A percentile compares a stretch with the other conserved stretches of the same genome.
Conservation (phyloP, 768 basidiomycete species). For the Hygrocybe coccinea region DNA sequence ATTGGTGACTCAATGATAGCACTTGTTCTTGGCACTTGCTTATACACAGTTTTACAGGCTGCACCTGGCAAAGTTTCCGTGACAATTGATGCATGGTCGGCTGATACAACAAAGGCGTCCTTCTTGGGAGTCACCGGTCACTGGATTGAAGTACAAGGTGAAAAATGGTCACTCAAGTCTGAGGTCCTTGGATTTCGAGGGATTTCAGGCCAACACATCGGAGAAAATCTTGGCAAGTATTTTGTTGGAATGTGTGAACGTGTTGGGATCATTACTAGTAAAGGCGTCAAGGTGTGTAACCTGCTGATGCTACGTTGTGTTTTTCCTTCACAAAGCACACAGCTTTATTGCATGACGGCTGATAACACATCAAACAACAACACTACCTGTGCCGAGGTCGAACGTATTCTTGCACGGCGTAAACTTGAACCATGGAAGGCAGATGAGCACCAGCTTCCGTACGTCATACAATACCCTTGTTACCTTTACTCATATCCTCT, state of each 20-base stretch:
- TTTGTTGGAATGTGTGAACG: slow-evolving; percentile 22
- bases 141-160: slow-evolving; percentile 19
- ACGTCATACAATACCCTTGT: too few species aligned
- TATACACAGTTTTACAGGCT: slow-evolving; percentile 1
- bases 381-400: slow-evolving; percentile 14
- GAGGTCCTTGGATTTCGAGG: slow-evolving; percentile 22
- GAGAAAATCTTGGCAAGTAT: slow-evolving; percentile 25
- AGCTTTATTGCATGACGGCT: slow-evolving; percentile 21
- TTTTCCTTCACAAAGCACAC: background rate
- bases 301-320: background rate
- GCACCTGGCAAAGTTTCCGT: slow-evolving; percentile 13
- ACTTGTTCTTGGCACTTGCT: background rate
- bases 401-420: slow-evolving; percentile 10
- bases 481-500: too few species aligned
- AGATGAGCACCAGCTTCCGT: slow-evolving; percentile 16
- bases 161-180: slow-evolving; percentile 19
- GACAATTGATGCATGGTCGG: slow-evolving; percentile 16
- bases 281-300: slow-evolving; percentile 20
- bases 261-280: slow-evolving; percentile 18
- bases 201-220: slow-evolving; percentile 21
- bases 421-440: slow-evolving; percentile 12
- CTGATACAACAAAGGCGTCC: slow-evolving; percentile 16
- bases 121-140: slow-evolving; percentile 23
- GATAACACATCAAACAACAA: slow-evolving; percentile 26
- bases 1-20: slow-evolving; percentile 7